Percentiles rank a stretch among this genome's conserved stretches.
phyloP scores from a whole-genome alignment of 2,329 filamentous ascomycete species.

The Pseudocercospora eumusae region DNA sequence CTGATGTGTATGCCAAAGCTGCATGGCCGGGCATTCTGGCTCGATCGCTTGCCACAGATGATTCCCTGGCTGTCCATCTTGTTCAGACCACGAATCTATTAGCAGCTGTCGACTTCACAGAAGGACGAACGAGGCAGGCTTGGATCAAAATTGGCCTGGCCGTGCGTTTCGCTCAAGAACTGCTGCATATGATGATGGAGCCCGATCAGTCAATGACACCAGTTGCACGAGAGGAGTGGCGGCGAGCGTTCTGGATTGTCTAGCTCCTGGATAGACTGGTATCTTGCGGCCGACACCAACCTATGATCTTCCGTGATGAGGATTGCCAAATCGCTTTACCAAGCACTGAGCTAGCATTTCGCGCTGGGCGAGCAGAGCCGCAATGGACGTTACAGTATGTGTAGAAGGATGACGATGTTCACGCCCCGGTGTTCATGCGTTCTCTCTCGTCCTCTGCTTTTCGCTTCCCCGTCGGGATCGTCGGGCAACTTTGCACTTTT shows the following conservation, averaged over 20 bases:
- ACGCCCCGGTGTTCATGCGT: background rate
- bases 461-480: background rate
- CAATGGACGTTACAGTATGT: conserved; percentile 4
- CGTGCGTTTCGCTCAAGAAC: conserved; percentile 15
- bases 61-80: conserved; percentile 7
- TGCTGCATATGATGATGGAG: conserved; percentile 13
- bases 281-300: conserved; percentile 9
- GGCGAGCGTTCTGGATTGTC: conserved; percentile 90
- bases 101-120: conserved; percentile 13
- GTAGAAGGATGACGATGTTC: background rate
- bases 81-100: conserved; percentile 14
- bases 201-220: conserved; percentile 5
- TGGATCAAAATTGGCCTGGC: conserved; percentile 19
- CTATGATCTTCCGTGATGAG: conserved; percentile 3
- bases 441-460: background rate
- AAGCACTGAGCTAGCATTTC: conserved; percentile 12
- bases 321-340: conserved; percentile 13
- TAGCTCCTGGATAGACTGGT: conserved; percentile 69
- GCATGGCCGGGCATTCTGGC: conserved; percentile 14
- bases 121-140: conserved; percentile 9
- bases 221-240: conserved; percentile 77
- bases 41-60: conserved; percentile 8
- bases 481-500: background rate
- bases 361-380: conserved; percentile 6
- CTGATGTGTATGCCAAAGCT: conserved; percentile 11